phyloP scores from a whole-genome alignment of 2,329 filamentous ascomycete species.

The Paramyrothecium roridum region DNA sequence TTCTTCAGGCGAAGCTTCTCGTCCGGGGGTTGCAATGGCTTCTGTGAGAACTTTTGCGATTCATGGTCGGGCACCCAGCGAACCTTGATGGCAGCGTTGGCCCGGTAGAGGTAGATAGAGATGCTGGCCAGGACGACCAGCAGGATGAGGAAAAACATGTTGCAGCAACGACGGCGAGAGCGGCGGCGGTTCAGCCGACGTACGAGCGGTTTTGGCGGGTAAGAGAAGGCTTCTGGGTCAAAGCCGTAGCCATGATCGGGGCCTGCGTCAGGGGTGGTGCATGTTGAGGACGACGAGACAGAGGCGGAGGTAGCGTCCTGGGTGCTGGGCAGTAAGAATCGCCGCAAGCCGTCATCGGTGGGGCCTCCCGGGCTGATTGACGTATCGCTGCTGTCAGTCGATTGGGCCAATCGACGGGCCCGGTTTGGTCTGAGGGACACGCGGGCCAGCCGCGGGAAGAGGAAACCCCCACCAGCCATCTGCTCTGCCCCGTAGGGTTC shows the following conservation, averaged over 20 bases:
- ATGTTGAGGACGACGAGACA: not conserved
- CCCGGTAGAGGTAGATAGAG: constrained; percentile 39
- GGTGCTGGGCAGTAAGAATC: not conserved
- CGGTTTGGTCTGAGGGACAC: not conserved
- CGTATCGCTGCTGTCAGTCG: not conserved
- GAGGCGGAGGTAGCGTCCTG: too few relatives aligned
- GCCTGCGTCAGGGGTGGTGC: not conserved
- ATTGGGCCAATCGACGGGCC: not conserved
- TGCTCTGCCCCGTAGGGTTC: too few relatives aligned
- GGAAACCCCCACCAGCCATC: not conserved
- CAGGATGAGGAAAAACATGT: constrained; percentile 34
- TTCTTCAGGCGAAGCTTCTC: constrained; percentile 38
- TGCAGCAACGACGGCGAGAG: constrained; percentile 8
- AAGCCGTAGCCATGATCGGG: not conserved
- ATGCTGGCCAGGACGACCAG: constrained; percentile 19
- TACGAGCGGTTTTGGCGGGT: not conserved
- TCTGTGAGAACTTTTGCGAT: constrained; percentile 43
- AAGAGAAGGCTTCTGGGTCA: not conserved
- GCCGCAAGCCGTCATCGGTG: not conserved
- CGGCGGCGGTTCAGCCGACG: constrained; percentile 7
- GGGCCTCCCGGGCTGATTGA: not conserved
- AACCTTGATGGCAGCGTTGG: constrained; percentile 38
- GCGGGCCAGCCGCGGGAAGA: not conserved
- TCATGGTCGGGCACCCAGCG: constrained; percentile 49
- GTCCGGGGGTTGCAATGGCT: constrained; percentile 42